Evolutionary conservation across 2,329 filamentous ascomycete genomes (phyloP).

Genomic region (Aschersonia sp.): DNA sequence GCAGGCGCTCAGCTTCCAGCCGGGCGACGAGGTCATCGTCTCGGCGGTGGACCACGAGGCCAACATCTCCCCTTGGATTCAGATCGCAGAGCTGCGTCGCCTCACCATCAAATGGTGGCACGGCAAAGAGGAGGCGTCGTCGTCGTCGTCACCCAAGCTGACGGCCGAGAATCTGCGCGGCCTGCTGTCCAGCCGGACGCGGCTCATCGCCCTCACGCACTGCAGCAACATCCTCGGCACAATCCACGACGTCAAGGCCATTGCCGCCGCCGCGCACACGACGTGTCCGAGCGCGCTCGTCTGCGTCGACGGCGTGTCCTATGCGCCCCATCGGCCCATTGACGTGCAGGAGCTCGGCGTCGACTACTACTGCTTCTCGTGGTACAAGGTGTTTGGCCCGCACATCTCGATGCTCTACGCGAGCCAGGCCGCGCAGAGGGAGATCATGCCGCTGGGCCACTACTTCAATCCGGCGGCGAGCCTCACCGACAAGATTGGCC

Average conservation of each 20-base stretch:
- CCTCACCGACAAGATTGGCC: not conserved
- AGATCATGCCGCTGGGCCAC: not conserved
- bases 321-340: no score
- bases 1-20: constrained; percentile 32
- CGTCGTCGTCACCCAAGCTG: not conserved
- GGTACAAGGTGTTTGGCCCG: no score
- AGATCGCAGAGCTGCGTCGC: constrained; percentile 38
- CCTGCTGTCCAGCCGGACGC: no score
- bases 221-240: no score
- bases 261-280: no score
- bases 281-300: no score
- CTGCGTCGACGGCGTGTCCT: no score
- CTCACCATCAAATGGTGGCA: not conserved
- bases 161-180: not conserved
- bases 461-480: not conserved
- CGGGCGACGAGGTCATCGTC: constrained; percentile 51
- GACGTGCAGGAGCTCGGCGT: no score
- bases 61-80: constrained; percentile 59
- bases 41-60: constrained; percentile 64
- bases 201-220: no score
- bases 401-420: no score
- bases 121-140: not conserved
- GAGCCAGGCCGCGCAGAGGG: not conserved
- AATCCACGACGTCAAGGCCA: no score
- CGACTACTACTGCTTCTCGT: no score